Evolutionary conservation across 1,284 basidiomycete genomes (phyloP).

Genomic region (Neonothopanus nambi): DNA sequence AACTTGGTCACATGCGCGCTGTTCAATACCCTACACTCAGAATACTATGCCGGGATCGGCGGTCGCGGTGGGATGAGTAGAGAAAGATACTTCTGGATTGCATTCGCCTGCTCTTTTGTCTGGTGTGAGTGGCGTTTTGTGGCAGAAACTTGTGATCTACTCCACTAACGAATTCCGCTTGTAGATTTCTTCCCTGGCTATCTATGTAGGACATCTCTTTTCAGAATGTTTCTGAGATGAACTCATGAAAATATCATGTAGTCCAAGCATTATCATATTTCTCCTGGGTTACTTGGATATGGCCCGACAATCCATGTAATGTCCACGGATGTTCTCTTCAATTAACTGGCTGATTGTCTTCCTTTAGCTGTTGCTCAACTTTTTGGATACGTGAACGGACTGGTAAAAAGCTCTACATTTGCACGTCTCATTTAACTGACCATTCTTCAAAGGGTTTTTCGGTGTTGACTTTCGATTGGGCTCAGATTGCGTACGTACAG

Average conservation of each 20-base stretch:
- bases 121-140: conserved; percentile 61
- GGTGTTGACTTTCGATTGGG: conserved; percentile 57
- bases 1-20: conserved; percentile 74
- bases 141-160: conserved; percentile 25
- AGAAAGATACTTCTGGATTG: conserved; percentile 68
- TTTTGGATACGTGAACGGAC: conserved; percentile 54
- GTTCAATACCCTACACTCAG: conserved; percentile 63
- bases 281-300: conserved; percentile 57
- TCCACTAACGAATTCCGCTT: not conserved
- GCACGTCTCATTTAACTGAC: not conserved
- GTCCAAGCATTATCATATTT: conserved; percentile 63
- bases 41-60: conserved; percentile 63
- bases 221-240: not conserved
- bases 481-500: conserved; percentile 48
- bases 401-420: conserved; percentile 36
- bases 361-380: conserved; percentile 39
- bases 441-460: conserved; percentile 36
- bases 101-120: conserved; percentile 49
- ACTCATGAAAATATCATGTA: conserved; percentile 14
- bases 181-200: conserved; percentile 67
- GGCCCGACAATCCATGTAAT: conserved; percentile 39
- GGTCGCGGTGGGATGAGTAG: conserved; percentile 68
- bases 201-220: conserved; percentile 41
- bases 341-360: not conserved
- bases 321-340: conserved; percentile 21